Evolutionary conservation across 2,329 filamentous ascomycete genomes (phyloP).

Genomic region (Thelonectria discophora): DNA sequence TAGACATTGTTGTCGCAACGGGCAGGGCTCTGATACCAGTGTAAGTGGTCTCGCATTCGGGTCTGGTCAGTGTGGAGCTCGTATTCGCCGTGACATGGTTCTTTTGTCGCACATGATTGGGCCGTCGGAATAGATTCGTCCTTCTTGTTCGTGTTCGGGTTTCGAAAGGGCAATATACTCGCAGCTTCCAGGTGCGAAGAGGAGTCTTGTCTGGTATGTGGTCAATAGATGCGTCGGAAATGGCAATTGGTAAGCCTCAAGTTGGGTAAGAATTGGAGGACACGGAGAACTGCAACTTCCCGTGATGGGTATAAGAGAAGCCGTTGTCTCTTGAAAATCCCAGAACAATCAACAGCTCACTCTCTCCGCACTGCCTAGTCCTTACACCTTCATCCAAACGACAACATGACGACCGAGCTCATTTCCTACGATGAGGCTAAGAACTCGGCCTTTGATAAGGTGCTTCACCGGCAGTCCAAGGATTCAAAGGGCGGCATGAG

Average conservation of each 20-base stretch:
- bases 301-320: constrained; percentile 15
- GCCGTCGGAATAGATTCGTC: background rate
- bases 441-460: constrained; percentile 87
- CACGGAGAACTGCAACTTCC: background rate
- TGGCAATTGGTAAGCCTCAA: constrained; percentile 10
- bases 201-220: background rate
- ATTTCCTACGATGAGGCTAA: constrained; percentile 80
- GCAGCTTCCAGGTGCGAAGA: background rate
- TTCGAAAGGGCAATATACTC: background rate
- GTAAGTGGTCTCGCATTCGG: constrained; percentile 23
- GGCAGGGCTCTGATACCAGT: too few relatives aligned
- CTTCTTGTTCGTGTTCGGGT: constrained; percentile 32
- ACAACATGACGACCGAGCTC: constrained; percentile 54
- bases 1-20: background rate
- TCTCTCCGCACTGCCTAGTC: background rate
- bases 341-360: background rate
- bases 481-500: constrained; percentile 73
- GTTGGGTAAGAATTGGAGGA: background rate
- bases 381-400: background rate
- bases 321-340: background rate
- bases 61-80: constrained; percentile 13
- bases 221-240: constrained; percentile 7
- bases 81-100: constrained; percentile 21
- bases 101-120: background rate
- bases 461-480: constrained; percentile 75